Evolutionary conservation across 2,329 filamentous ascomycete species (phyloP).

Genomic region (Colletotrichum graminicola): DNA sequence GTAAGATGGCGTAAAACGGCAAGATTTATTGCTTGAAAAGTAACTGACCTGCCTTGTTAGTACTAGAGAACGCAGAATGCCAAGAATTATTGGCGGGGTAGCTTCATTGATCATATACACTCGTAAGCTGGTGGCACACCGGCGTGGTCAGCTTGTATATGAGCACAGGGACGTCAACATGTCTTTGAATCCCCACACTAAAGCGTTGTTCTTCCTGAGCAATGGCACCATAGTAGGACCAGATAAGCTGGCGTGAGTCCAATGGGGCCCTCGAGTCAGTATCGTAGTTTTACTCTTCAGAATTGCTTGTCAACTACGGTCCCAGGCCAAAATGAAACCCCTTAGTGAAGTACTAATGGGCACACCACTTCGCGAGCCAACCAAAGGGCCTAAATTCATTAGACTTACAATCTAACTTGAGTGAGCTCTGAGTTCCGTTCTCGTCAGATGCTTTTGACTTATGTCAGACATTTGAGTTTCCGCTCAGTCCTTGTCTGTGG

Average conservation of each 20-base stretch:
- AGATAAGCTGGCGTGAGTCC: neutral
- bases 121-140: slow-evolving; percentile 27
- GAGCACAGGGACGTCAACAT: neutral
- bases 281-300: neutral
- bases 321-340: no score
- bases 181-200: neutral
- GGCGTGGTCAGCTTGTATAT: neutral
- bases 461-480: no score
- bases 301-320: neutral
- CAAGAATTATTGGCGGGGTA: slow-evolving; percentile 28
- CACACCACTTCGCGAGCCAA: no score
- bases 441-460: no score
- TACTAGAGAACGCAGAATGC: slow-evolving; percentile 28
- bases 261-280: neutral
- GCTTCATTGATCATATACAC: neutral
- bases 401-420: no score
- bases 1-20: slow-evolving; percentile 11
- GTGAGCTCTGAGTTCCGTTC: no score
- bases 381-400: no score
- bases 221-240: no score
- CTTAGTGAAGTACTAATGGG: no score
- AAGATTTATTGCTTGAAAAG: slow-evolving; percentile 12
- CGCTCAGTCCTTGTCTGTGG: no score
- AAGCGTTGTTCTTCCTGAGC: neutral
- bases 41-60: slow-evolving; percentile 32